These are phyloP conservation scores for Phytophthora syringae DNA, from an alignment of 352 stramenopile genomes.

Conservation along the genomic window DNA sequence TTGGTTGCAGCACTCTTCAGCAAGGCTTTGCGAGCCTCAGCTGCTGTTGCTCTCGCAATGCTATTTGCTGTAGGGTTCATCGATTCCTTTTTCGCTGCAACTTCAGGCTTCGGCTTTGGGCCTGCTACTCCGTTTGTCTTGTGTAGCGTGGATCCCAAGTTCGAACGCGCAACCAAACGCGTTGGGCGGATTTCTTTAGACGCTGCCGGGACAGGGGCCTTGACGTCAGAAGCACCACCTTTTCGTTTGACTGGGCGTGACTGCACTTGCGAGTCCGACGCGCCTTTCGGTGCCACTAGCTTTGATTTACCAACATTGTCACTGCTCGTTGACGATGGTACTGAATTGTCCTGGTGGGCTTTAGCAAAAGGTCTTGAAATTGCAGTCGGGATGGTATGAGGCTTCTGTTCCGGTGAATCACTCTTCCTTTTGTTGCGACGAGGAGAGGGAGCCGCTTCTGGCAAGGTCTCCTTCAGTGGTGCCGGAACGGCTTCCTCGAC, in stretches of 20 bases:
- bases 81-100: constrained; percentile 25
- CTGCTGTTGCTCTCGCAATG: constrained; percentile 27
- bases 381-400: neutral
- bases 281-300: constrained; percentile 6
- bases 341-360: neutral
- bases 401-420: constrained; percentile 13
- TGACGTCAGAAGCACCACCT: constrained; percentile 11
- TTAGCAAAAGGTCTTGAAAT: constrained; percentile 5
- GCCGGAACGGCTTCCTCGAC: neutral
- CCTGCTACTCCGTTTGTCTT: constrained; percentile 11
- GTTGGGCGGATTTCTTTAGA: constrained; percentile 18
- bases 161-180: constrained; percentile 18
- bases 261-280: neutral
- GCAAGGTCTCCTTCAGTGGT: neutral
- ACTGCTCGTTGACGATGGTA: neutral
- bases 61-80: constrained; percentile 42
- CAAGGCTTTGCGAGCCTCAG: constrained; percentile 30
- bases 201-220: constrained; percentile 6
- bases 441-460: constrained; percentile 2
- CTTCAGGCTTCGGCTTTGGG: constrained; percentile 6
- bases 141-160: constrained; percentile 6
- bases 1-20: constrained; percentile 24
- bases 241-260: constrained; percentile 27
- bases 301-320: neutral
- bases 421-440: constrained; percentile 32